Conservation (phyloP, 2,329 filamentous ascomycete genomes). For the Macrophomina phaseolina region DNA sequence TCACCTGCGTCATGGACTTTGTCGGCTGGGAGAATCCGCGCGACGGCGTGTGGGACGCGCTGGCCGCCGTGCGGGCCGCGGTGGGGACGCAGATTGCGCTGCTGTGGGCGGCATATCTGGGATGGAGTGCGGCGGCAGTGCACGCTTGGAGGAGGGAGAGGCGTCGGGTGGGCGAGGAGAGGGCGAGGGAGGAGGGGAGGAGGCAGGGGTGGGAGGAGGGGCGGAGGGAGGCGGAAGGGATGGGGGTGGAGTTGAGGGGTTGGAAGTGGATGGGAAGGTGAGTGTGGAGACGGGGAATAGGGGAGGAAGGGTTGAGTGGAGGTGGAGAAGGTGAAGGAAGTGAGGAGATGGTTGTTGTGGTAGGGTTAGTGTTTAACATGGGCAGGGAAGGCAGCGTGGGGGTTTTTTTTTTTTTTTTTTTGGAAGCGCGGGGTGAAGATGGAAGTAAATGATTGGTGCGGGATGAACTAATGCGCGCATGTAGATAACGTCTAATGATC, state of each 20-base stretch:
- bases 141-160: neutral
- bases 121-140: neutral
- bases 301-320: neutral
- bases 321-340: neutral
- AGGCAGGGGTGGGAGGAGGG: conserved; percentile 4
- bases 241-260: conserved; percentile 5
- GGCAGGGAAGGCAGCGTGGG: neutral
- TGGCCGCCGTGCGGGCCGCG: neutral
- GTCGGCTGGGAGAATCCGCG: conserved; percentile 5
- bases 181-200: neutral
- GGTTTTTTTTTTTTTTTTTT: no score
- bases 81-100: neutral
- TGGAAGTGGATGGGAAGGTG: neutral
- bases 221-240: neutral
- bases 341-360: no score
- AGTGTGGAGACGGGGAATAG: neutral
- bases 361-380: neutral
- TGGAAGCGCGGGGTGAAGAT: no score
- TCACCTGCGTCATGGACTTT: neutral
- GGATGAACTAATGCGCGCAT: neutral
- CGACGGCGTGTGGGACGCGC: neutral
- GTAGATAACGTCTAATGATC: neutral
- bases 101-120: neutral
- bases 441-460: neutral
- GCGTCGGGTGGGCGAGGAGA: neutral